Conservation (phyloP, 495 filamentous ascomycete species). For the Neurospora intermedia region DNA sequence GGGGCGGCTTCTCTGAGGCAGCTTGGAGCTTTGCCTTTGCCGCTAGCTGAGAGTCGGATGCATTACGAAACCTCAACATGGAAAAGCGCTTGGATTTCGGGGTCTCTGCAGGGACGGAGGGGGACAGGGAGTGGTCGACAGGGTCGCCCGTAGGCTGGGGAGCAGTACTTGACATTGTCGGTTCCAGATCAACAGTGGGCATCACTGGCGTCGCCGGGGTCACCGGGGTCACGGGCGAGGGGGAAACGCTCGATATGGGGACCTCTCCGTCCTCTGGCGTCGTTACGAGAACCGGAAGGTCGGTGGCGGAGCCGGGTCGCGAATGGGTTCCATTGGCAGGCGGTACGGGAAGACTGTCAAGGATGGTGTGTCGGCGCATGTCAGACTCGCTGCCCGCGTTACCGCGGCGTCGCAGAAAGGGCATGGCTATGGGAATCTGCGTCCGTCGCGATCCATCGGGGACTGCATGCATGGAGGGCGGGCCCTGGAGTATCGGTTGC, state of each 20-base stretch:
- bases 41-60: constrained; percentile 85
- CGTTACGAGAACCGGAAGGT: constrained; percentile 13
- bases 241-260: constrained; percentile 5
- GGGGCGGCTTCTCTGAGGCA: constrained; percentile 48
- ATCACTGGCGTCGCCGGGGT: not conserved
- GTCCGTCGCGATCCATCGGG: constrained; percentile 33
- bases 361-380: constrained; percentile 35
- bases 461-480: constrained; percentile 15
- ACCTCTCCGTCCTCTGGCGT: constrained; percentile 12
- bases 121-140: constrained; percentile 24
- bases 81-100: constrained; percentile 64
- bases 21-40: constrained; percentile 65
- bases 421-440: constrained; percentile 30
- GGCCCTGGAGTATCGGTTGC: not conserved
- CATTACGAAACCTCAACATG: constrained; percentile 83
- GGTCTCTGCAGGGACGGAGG: constrained; percentile 35
- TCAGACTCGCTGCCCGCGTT: constrained; percentile 39
- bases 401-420: constrained; percentile 41
- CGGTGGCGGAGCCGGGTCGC: constrained; percentile 12
- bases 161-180: constrained; percentile 7
- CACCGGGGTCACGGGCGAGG: constrained; percentile 7
- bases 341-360: constrained; percentile 22
- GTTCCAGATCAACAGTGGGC: not conserved
- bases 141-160: constrained; percentile 18
- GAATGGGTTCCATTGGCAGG: constrained; percentile 15